A percentile compares a stretch with the other conserved stretches of the same genome.
phyloP scores from a whole-genome alignment of 352 stramenopile genomes.

The Pelagophyceae sp. region DNA sequence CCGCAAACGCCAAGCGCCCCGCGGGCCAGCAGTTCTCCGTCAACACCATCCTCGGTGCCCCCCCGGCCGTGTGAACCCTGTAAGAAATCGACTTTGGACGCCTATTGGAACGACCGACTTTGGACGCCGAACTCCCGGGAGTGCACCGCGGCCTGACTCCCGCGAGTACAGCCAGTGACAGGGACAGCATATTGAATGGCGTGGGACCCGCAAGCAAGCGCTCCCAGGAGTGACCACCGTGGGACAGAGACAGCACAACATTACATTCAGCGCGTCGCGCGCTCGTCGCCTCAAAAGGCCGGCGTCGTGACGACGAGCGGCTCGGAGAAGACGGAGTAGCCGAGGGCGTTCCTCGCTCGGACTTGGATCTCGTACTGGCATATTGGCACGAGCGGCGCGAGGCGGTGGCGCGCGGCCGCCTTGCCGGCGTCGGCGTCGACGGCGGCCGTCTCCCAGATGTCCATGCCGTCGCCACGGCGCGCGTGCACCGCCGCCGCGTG shows the following conservation, averaged over 20 bases:
- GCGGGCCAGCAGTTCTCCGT: background rate
- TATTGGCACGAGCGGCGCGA: background rate
- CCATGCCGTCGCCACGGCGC: background rate
- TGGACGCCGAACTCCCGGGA: too few species aligned
- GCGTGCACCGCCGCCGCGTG: background rate
- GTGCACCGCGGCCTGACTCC: too few species aligned
- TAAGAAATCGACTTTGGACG: too few species aligned
- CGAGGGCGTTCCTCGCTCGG: background rate
- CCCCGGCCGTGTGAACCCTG: too few species aligned
- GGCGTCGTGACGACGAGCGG: background rate
- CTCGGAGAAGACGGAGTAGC: background rate
- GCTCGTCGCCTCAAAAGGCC: background rate
- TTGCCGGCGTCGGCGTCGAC: background rate
- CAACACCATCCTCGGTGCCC: background rate
- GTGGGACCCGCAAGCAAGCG: too few species aligned
- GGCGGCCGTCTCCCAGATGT: background rate
- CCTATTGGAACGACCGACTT: too few species aligned
- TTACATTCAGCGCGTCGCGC: too few species aligned
- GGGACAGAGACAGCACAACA: too few species aligned
- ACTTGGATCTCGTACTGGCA: background rate
- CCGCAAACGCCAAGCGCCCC: background rate
- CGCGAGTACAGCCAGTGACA: too few species aligned
- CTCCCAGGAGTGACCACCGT: too few species aligned
- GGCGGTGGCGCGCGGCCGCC: too few species aligned
- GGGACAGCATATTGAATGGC: too few species aligned